Evolutionary conservation across 2,329 filamentous ascomycete species (phyloP).

Genomic region (Ophiosphaerella korrae): DNA sequence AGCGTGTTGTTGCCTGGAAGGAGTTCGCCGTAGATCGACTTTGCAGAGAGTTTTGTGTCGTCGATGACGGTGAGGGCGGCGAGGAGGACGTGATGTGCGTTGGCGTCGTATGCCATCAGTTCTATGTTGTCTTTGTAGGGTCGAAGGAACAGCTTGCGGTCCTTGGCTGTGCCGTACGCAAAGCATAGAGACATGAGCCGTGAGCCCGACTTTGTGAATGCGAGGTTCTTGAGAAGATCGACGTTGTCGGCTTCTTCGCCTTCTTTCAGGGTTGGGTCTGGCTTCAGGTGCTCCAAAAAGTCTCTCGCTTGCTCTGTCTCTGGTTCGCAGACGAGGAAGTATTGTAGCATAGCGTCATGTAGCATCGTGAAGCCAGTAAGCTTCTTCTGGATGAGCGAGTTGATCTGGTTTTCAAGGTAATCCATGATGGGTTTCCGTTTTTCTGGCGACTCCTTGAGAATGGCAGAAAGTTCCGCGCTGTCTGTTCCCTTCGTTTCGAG

Average conservation of each 20-base stretch:
- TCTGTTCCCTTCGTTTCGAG: slow-evolving; percentile 52
- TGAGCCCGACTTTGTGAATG: slow-evolving; percentile 89
- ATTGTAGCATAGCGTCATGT: slow-evolving; percentile 97
- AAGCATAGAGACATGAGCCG: slow-evolving; percentile 80
- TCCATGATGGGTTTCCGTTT: slow-evolving; percentile 88
- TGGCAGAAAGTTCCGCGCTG: slow-evolving; percentile 71
- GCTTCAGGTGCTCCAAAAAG: slow-evolving; percentile 88
- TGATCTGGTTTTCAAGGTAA: slow-evolving; percentile 83
- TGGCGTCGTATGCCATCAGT: slow-evolving; percentile 77
- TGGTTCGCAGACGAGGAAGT: slow-evolving; percentile 78
- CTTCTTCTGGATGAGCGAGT: slow-evolving; percentile 93
- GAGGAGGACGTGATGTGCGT: slow-evolving; percentile 82
- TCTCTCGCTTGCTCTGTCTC: slow-evolving; percentile 83
- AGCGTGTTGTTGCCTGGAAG: slow-evolving; percentile 61
- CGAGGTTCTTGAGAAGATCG: slow-evolving; percentile 91
- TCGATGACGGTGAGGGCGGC: slow-evolving; percentile 90
- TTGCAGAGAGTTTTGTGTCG: slow-evolving; percentile 86
- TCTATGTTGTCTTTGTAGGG: slow-evolving; percentile 89
- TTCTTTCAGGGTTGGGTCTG: slow-evolving; percentile 73
- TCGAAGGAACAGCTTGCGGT: slow-evolving; percentile 85
- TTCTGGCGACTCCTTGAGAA: slow-evolving; percentile 77
- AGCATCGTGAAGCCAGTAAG: slow-evolving; percentile 96
- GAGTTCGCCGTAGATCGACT: slow-evolving; percentile 85
- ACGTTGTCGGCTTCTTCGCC: slow-evolving; percentile 56
- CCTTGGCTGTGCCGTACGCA: slow-evolving; percentile 86